A percentile compares a stretch with the other conserved stretches of the same genome.
Evolutionary conservation across 2,329 filamentous ascomycete genomes (phyloP).

Genomic region (Stachybotrys chartarum): DNA sequence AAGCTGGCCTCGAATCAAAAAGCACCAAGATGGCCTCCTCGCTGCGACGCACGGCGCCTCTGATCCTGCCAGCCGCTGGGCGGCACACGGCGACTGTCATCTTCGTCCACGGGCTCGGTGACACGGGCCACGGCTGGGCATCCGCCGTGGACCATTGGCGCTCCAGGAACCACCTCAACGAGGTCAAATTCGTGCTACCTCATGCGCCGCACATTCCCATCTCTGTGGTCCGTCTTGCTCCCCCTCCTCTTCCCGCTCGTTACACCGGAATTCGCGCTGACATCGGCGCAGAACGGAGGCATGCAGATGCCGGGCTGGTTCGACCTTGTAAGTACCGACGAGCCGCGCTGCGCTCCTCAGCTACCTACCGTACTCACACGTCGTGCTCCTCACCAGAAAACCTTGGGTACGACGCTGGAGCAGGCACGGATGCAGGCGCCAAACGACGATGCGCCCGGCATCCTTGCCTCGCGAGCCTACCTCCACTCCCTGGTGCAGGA

Average conservation of each 20-base stretch:
- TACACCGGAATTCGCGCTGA: too few relatives aligned
- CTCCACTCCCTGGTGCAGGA: conserved; percentile 71
- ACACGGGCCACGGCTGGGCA: conserved; percentile 67
- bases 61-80: conserved; percentile 66
- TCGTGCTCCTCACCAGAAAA: conserved; percentile 10
- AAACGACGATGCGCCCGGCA: conserved; percentile 62
- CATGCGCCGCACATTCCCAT: conserved; percentile 76
- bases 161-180: conserved; percentile 65
- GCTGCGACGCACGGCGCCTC: conserved; percentile 25
- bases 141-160: conserved; percentile 77
- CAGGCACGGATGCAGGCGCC: conserved; percentile 9
- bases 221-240: conserved; percentile 33
- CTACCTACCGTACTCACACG: neutral
- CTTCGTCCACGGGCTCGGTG: conserved; percentile 79
- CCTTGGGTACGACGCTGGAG: conserved; percentile 18
- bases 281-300: conserved; percentile 52
- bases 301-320: conserved; percentile 78
- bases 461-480: conserved; percentile 63
- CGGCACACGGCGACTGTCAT: conserved; percentile 85
- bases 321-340: conserved; percentile 49
- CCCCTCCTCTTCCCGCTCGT: neutral
- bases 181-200: conserved; percentile 83
- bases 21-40: conserved; percentile 1
- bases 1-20: too few relatives aligned
- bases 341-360: neutral